Conservation (phyloP, 169 alveolate genomes). For the Eimeria sp. region DNA sequence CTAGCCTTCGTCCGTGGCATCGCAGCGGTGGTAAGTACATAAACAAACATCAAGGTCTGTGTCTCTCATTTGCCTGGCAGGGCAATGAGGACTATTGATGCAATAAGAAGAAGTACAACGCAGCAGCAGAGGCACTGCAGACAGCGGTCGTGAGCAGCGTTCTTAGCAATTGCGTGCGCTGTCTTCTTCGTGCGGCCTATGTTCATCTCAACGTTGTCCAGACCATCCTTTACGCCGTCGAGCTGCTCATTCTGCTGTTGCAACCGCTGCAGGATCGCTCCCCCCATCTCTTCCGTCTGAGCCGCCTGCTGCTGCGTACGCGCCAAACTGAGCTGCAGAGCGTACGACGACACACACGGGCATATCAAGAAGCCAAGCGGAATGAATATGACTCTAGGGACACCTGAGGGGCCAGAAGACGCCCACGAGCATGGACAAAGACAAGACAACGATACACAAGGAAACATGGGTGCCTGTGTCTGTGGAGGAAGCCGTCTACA, state of each 20-base stretch:
- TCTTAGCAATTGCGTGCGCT: slow-evolving; percentile 63
- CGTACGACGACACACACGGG: background rate
- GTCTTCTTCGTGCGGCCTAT: slow-evolving; percentile 64
- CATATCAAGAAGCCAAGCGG: background rate
- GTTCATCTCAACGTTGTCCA: slow-evolving; percentile 70
- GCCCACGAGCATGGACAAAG: background rate
- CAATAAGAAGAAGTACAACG: slow-evolving; percentile 63
- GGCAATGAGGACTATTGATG: slow-evolving; percentile 74
- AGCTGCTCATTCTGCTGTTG: slow-evolving; percentile 82
- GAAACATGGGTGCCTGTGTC: background rate
- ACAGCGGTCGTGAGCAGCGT: slow-evolving; percentile 82
- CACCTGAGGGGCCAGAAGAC: background rate
- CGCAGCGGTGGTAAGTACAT: background rate
- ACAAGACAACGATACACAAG: background rate
- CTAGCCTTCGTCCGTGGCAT: background rate
- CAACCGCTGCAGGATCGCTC: slow-evolving; percentile 19
- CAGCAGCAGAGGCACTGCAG: slow-evolving; percentile 79
- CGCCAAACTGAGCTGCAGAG: slow-evolving; percentile 49
- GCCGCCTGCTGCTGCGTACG: slow-evolving; percentile 80
- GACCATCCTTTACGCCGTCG: slow-evolving; percentile 18
- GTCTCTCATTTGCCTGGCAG: slow-evolving; percentile 58
- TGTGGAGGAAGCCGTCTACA: background rate
- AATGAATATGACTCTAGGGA: background rate
- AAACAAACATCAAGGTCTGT: background rate
- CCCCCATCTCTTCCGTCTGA: slow-evolving; percentile 80